Evolutionary conservation across 75 land plant genomes (phyloP), one percentile per base, ranked within the genome.

Genomic region (Cryptomeria japonica): DNA sequence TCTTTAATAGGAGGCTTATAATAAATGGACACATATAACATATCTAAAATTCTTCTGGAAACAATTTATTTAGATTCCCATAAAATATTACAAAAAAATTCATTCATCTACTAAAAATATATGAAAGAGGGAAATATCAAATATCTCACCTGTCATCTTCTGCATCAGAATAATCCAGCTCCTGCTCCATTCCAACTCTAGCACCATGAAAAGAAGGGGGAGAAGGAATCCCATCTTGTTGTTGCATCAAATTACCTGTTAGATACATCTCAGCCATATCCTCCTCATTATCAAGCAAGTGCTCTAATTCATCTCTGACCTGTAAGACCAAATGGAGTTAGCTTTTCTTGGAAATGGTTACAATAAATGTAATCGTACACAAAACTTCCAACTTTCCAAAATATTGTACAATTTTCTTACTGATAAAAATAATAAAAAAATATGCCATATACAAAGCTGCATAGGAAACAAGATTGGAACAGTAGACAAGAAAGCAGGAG

Each of bases 181-280:
- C 89, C 36, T 90, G 88, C 44, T 92, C 94, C 82, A 90, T 49
- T 18, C 58, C 89, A 77, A 89, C 90, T 86, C 84, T 51, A 18
- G 41, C 51, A 39, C 89, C 90, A 87, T 86, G 64, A 3, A 88
- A 85, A n/a, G 94, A 91, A 84, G 95, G 87, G 58, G 72, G 56
- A 51, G 96, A 89, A 34, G 95, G 88, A 73, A 56, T 83, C 37
- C 84, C 94, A 80, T 93, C 94, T 83, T 89, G 89, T 84, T 90
- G 92, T 86, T 93, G 91, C 79, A 85, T 56, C 87, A 96, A 16
- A 88, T 96, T 95, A 9, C 95, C 97, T 5, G 96, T 96, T 44
- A 96, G 80, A 84, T 96, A 96, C 97, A 96, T 94, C 87, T 96
- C 98, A 80, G 96, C 98, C 98, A 96, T 96, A 89, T 96, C 98